Percentiles rank a stretch among this genome's conserved stretches.
Evolutionary conservation across 305 asterid species (phyloP).

Genomic region (Rubia tinctorum): DNA sequence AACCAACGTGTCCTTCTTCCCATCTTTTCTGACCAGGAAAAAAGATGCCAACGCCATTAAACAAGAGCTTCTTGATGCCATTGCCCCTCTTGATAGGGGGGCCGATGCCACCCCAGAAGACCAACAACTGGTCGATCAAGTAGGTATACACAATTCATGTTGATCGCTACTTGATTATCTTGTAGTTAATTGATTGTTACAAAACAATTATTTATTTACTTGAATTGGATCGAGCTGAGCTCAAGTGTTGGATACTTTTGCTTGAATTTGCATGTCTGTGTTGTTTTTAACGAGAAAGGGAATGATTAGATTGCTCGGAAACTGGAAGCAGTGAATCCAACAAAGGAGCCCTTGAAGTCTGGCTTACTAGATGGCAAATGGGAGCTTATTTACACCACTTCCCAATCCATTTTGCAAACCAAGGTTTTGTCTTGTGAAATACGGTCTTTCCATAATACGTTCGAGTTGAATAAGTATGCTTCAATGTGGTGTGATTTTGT

Average conservation of each 20-base stretch:
- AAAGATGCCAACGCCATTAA: conserved; percentile 54
- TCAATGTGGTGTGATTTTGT: conserved; percentile 22
- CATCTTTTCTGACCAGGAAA: conserved; percentile 48
- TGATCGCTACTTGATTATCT: too few species aligned
- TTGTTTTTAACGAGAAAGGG: conserved; percentile 4
- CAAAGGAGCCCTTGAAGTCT: conserved; percentile 73
- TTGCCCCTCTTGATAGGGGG: conserved; percentile 85
- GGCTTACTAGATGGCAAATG: conserved; percentile 72
- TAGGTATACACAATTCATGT: too few species aligned
- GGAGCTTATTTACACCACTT: conserved; percentile 91
- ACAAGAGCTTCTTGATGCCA: conserved; percentile 75
- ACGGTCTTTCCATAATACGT: not conserved
- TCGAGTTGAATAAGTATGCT: not conserved
- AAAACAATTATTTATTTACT: too few species aligned
- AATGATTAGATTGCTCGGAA: conserved; percentile 52
- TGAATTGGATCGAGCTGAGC: not conserved
- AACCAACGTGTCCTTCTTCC: conserved; percentile 65
- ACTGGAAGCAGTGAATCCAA: conserved; percentile 68
- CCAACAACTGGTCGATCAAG: conserved; percentile 58
- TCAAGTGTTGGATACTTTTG: too few species aligned
- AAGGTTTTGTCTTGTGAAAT: too few species aligned
- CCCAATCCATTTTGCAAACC: conserved; percentile 69
- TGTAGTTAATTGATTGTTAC: too few species aligned
- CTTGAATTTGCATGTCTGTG: not conserved
- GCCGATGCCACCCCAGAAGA: conserved; percentile 86